Base-by-base conservation (phyloP, 2,329 filamentous ascomycete genomes). In the Emergomyces pasteurianus region DNA sequence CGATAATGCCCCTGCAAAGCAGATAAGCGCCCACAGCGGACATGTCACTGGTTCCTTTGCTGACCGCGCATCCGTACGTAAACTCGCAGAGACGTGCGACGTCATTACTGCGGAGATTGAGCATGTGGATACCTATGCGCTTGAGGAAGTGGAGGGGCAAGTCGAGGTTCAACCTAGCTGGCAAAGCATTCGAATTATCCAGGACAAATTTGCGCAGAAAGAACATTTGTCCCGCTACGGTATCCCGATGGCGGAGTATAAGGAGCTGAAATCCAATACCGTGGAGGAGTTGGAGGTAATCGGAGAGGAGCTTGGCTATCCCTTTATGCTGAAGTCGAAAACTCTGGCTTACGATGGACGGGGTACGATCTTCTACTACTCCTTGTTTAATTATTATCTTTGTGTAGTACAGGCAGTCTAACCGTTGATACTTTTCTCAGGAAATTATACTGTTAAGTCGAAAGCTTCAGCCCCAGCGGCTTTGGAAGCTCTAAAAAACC, bases 151-250 rank as follows among this genome's bases (percentile, higher is more conserved):
- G 61, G 72, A 64, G 23, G 84, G 87, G 3, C 76, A 83, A 65
- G 81, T 88, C 49, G 79, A 85, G 47, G 81, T 90, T 1, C 85
- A 96, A 70, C 91, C 92, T 1, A 89, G 86, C 62, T 95, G 90
- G 88, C 84, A 85, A 75, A 95, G 92, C 1, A 82, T 97, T 59
- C 84, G 90, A 36, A 85, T 87, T 21, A 95, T 97, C 69, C 92
- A 96, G 78, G 90, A 97, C 78, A 97, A 97, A 78, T 96, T 84
- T 72, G 78, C 84, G 64, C 92, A 97, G 73, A 96, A 97, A 76
- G 83, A 88, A 72, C 87, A 95, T 71, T 80, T 96, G 60, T 77
- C 79, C 52, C 79, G 82, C 64, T 79, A 84, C 63, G 84, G 81
- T 0, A 85, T 96, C 6, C 85, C 87, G 26, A 86, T 90, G 61